Base-by-base conservation (phyloP, 2,329 filamentous ascomycete species). In the Colletotrichum acutatum region DNA sequence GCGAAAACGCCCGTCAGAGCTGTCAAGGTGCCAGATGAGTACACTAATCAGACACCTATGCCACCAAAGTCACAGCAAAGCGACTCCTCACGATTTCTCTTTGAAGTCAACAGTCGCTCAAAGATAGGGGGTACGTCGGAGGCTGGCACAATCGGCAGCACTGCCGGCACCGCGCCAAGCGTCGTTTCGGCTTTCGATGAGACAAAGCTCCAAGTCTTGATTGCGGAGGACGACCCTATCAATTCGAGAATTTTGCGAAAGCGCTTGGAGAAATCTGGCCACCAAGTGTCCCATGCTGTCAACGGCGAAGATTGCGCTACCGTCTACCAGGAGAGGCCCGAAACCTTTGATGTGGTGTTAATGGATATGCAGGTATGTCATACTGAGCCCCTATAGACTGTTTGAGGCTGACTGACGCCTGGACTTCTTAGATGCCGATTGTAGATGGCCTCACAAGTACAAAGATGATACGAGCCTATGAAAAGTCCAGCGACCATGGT, bases 341-440 rank as follows among this genome's bases (percentile, higher is more conserved):
- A 81, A 30, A 83, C 84, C 26, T 97, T 94, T 78, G 94, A 97
- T 80, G 91, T 95, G 5, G 87, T 98, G 60, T 86, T 98, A 74
- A 97, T 97, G 95, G 95, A 97, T 79, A 95, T 98, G 89, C 94
- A 97, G 87, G 94, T 95, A 80, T 82, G 90, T 82, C 30, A 42
- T 46, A 4, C n/a, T 11, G 8, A 49, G 3, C 42, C 19, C 30
- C 54, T 2, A 28, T 24, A 0, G 1, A 7, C 16, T 22, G 9
- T 49, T 52, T 4, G 5, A 61, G 19, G 34, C 66, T 57, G 19
- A 52, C 56, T n/a, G 19, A 28, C 14, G 5, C 7, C 19, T 42
- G 16, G 3, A 22, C 32, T 26, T 46, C 24, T 22, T 22, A 97
- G 94, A 97, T 98, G 95, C 95, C 95, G 22, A 97, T 97, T 37